These are phyloP conservation scores for Diaporthe sp. DNA, from an alignment of 2,329 filamentous ascomycete genomes.

Conservation along the genomic window DNA sequence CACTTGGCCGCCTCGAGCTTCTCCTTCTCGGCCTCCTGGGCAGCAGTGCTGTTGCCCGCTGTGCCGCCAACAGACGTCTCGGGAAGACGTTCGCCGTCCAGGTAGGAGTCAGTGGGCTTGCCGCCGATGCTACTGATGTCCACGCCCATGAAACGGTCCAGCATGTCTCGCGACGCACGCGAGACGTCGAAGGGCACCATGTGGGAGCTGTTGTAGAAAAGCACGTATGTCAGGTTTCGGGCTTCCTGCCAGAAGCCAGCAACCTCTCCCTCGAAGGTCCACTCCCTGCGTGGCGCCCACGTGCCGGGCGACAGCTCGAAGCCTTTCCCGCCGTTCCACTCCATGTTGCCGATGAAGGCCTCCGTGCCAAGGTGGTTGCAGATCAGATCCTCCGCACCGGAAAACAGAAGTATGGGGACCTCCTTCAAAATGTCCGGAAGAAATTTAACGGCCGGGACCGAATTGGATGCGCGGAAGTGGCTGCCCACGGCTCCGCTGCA, in stretches of 20 bases:
- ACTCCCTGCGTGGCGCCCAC: conserved; percentile 92
- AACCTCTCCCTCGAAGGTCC: conserved; percentile 90
- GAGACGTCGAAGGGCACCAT: conserved; percentile 98
- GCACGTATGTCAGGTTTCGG: conserved; percentile 93
- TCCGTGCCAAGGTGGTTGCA: conserved; percentile 98
- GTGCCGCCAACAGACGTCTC: conserved; percentile 83
- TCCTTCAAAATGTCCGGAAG: conserved; percentile 84
- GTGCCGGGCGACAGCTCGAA: conserved; percentile 90
- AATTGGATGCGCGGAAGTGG: conserved; percentile 79
- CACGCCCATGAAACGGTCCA: conserved; percentile 95
- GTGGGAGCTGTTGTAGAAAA: conserved; percentile 96
- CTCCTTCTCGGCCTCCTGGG: conserved; percentile 78
- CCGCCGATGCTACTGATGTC: conserved; percentile 93
- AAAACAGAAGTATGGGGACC: conserved; percentile 88
- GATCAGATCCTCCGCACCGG: conserved; percentile 92
- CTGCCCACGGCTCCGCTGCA: conserved; percentile 84
- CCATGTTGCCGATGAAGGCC: conserved; percentile 87
- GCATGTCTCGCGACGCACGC: conserved; percentile 91
- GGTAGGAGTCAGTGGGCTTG: conserved; percentile 80
- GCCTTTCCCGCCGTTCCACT: conserved; percentile 92
- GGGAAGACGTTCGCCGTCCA: conserved; percentile 87
- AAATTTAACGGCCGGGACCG: conserved; percentile 79
- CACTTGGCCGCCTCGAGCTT: conserved; percentile 87
- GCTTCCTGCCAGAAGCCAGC: conserved; percentile 96
- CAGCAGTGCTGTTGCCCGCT: conserved; percentile 68